A percentile compares a stretch with the other conserved stretches of the same genome.
Conservation (phyloP, 768 basidiomycete species). For the Phaffia australis region DNA sequence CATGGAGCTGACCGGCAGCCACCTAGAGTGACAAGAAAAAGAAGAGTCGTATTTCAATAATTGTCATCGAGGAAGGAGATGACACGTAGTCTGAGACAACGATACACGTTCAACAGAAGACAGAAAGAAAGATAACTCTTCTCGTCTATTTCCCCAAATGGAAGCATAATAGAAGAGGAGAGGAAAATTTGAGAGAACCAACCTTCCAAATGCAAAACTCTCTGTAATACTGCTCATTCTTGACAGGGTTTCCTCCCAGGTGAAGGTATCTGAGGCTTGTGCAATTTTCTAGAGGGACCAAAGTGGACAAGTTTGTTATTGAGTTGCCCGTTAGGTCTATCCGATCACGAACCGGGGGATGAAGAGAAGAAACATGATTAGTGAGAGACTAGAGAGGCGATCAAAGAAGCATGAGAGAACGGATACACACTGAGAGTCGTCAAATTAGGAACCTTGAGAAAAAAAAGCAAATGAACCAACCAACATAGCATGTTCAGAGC, state of each 20-base stretch:
- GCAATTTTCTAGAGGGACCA: conserved; percentile 35
- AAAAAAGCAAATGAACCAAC: conserved; percentile 10
- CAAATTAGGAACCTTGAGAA: conserved; percentile 36
- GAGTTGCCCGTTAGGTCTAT: conserved; percentile 37
- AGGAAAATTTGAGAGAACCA: conserved; percentile 9
- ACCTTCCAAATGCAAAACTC: conserved; percentile 39
- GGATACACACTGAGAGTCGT: conserved; percentile 35
- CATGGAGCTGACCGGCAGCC: conserved; percentile 35
- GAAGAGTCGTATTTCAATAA: background rate
- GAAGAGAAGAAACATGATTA: background rate
- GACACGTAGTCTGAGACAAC: background rate
- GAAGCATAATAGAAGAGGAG: background rate
- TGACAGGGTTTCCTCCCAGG: conserved; percentile 37
- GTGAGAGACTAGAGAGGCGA: background rate
- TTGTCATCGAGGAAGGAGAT: background rate
- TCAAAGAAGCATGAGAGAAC: background rate
- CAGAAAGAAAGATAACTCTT: background rate
- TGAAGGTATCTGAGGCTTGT: conserved; percentile 35
- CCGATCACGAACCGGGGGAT: background rate
- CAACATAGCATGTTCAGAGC: conserved; percentile 31
- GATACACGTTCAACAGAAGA: background rate
- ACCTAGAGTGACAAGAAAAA: conserved; percentile 26
- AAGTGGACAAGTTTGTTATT: conserved; percentile 35
- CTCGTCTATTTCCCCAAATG: background rate
- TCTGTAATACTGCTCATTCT: conserved; percentile 35